phyloP scores from a whole-genome alignment of 73 alveolate species.

The Paramecium sonneborni region DNA sequence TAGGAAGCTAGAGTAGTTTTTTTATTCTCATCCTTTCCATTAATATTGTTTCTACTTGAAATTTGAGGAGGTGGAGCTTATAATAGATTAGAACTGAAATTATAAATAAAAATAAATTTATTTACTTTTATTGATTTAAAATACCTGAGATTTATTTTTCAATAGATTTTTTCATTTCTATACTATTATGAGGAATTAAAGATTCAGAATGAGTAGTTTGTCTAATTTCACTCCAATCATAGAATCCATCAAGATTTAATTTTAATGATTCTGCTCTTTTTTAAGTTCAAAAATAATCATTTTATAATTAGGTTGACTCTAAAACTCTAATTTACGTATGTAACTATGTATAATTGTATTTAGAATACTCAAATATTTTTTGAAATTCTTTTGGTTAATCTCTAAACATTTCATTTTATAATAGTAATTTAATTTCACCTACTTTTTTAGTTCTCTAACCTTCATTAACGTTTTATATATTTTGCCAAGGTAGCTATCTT shows the following conservation, averaged over 20 bases:
- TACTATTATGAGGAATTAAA: background rate
- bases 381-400: background rate
- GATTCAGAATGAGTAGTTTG: background rate
- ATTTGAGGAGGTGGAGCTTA: background rate
- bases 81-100: background rate
- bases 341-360: background rate
- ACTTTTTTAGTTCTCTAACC: conserved; percentile 88
- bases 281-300: background rate
- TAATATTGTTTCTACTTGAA: background rate
- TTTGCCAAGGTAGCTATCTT: conserved; percentile 90
- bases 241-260: background rate
- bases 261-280: background rate
- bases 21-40: background rate
- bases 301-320: background rate
- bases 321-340: background rate
- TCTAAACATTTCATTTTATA: background rate
- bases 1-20: background rate
- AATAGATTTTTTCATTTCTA: background rate
- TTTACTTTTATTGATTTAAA: background rate
- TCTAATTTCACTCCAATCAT: background rate
- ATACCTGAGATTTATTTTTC: background rate
- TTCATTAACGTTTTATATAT: conserved; percentile 83
- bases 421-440: conserved; percentile 76
- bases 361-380: background rate
- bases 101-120: background rate